Conservation (phyloP, 768 basidiomycete species). For the Boletus rubescentipes region DNA sequence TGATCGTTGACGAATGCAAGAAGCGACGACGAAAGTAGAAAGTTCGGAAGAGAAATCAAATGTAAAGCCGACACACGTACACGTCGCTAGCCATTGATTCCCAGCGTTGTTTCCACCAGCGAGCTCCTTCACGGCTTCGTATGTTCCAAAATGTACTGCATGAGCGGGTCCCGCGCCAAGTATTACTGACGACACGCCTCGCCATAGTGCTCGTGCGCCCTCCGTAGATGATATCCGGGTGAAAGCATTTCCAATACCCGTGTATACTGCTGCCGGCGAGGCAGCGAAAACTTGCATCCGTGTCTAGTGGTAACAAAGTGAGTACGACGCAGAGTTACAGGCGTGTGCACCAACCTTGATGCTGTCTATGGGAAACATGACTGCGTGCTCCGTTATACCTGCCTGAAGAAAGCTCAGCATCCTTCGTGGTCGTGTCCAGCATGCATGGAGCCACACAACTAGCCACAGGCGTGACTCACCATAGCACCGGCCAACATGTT, state of each 20-base stretch:
- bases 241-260: constrained; percentile 87
- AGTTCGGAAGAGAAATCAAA: neutral
- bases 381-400: constrained; percentile 97
- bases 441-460: neutral
- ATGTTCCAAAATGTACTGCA: constrained; percentile 94
- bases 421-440: neutral
- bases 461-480: constrained; percentile 49
- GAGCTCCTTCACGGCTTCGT: constrained; percentile 93
- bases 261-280: constrained; percentile 83
- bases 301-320: constrained; percentile 53
- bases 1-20: neutral
- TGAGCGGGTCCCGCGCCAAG: constrained; percentile 97
- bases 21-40: neutral
- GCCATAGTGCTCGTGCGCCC: constrained; percentile 88
- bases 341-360: constrained; percentile 73
- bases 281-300: constrained; percentile 98
- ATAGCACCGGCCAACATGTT: constrained; percentile 98
- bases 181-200: constrained; percentile 94
- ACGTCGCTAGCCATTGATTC: constrained; percentile 86
- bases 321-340: neutral
- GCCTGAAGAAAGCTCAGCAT: constrained; percentile 56
- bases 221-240: constrained; percentile 92
- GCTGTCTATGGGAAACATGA: constrained; percentile 98
- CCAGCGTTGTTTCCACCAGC: constrained; percentile 77
- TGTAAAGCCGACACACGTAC: constrained; percentile 46